Base-by-base conservation (phyloP, 371 early-diverging fungal species). In the Mortierella sp. region DNA sequence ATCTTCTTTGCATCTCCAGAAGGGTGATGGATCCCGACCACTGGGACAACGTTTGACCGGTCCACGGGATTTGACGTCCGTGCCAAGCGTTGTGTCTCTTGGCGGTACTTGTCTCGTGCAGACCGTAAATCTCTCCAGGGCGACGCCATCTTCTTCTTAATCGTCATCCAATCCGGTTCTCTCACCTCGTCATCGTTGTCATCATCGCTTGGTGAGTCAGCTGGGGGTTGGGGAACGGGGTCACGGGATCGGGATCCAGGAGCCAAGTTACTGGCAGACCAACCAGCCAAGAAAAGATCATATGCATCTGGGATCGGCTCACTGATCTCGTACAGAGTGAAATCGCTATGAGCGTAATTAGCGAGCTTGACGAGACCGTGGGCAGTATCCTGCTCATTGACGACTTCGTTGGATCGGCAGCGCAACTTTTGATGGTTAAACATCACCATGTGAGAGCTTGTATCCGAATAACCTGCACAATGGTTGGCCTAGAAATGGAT, bases 21-120 rank as follows among this genome's bases (percentile, higher is more conserved):
- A 14, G 87, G 87, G 65, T 87, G 87, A 45, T 87, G 87, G 60
- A 87, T 87, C 2, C 85, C 81, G 0, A 83, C 79, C 53, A 82
- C 62, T 9, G 85, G 85, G 4, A 68, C 46, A 18, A 37, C 9
- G 9, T 9, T 37, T 9, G 37, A 37, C 37, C 37, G 37, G 37
- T 37, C 37, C 37, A 37, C 37, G 23, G 53, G 53, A 23, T 21
- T 53, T 4, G 53, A 37, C 37, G 37, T 37, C 37, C 37, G 37
- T 37, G 37, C 37, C 37, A 37, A 37, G 37, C 9, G 37, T 37
- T 9, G 3, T 50, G 16, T 50, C 21, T 16, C 50, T 50, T 16
- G 50, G 14, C 50, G 50, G 50, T 4, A 21, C n/a, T 14, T n/a
- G 50, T 21, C 53, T 53, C 21, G 23, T 23, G 53, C 53, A 23